Base-by-base conservation (phyloP, 768 basidiomycete genomes). In the Phlegmacium glaucopus region DNA sequence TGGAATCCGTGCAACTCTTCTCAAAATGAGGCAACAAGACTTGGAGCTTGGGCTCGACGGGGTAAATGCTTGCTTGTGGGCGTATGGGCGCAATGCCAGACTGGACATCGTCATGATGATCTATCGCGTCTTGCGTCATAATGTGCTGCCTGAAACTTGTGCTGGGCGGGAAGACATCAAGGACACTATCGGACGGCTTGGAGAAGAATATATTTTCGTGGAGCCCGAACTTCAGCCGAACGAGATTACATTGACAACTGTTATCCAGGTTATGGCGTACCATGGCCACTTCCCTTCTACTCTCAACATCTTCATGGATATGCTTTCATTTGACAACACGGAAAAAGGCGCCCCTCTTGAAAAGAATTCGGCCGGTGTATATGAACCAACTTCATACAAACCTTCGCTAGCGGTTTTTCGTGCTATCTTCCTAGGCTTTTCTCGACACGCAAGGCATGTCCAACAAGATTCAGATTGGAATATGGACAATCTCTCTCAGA, bases 351-450 rank as follows among this genome's bases (percentile, higher is more conserved):
- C 67, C 18, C 61, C 59, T 5, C 55, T 65, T 26, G 50, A 55
- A 25, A 54, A 44, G 4, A 62, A 61, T 15, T 59, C 68, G 3
- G 50, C 60, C 15, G 63, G 63, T 4, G 44, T 57, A 15, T 53
- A 64, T 4, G 46, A 56, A 18, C 64, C 66, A 2, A 49, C 47
- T 9, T 57, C 58, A 7, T 77, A 72, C 46, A 62, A 59, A 18
- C 78, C 79, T 3, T 78, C 72, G 1, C 59, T 79, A 39, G 64
- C 76, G 16, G 70, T 80, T 27, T 93, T 85, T 61, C 80, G 87
- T 16, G 79, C 79, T 13, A 61, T 94, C 34, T 91, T 94, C 58
- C 73, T 86, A 13, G 90, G 87, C 1, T 93, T 90, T 61, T 69
- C 72, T 6, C 78, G 77, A 9, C 81, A 87, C 54, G 87, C 78